Evolutionary conservation across 345 rosid genomes (phyloP).

Genomic region (Bruguiera sexangula): DNA sequence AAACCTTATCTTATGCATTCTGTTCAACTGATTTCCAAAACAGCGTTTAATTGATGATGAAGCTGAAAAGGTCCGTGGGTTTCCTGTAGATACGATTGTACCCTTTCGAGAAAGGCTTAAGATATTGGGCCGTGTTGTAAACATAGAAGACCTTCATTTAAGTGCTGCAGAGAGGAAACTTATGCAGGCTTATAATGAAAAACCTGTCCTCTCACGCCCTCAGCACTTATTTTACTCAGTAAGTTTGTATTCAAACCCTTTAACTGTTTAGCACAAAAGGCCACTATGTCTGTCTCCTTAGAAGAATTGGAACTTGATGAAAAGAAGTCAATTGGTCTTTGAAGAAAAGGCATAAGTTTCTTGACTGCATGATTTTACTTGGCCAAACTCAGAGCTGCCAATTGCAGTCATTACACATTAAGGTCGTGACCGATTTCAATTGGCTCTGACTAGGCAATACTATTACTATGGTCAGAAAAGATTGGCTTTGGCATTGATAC

Average conservation of each 20-base stretch:
- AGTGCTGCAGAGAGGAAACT: constrained; percentile 89
- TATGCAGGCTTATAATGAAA: constrained; percentile 95
- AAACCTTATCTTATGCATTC: background rate
- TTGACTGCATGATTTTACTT: no score
- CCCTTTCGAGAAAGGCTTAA: constrained; percentile 87
- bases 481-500: background rate
- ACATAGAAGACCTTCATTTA: constrained; percentile 84
- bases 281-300: background rate
- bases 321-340: background rate
- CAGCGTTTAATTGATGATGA: constrained; percentile 86
- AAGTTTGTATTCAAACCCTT: constrained; percentile 18
- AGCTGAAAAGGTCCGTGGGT: constrained; percentile 87
- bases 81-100: constrained; percentile 65
- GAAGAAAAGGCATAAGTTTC: no score
- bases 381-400: no score
- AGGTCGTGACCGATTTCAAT: no score
- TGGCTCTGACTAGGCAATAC: no score
- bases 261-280: background rate
- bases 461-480: background rate
- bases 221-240: constrained; percentile 81
- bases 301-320: background rate
- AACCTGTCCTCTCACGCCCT: constrained; percentile 98
- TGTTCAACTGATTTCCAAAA: background rate
- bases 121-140: constrained; percentile 90
- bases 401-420: no score